Evolutionary conservation across 257 asterid genomes (phyloP).

Genomic region (Petunia secreta): DNA sequence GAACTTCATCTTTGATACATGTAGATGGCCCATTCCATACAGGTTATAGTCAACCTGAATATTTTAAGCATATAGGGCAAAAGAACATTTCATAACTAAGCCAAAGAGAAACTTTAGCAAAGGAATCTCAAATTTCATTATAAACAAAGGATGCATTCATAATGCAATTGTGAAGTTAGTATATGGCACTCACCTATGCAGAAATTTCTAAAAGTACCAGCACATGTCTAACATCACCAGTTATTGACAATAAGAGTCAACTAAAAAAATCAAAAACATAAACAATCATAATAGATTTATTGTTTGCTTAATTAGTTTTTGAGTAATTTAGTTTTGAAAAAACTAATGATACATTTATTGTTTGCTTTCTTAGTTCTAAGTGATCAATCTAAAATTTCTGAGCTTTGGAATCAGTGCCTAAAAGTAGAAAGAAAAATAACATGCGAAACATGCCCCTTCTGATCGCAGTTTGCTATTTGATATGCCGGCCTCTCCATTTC

Average conservation of each 20-base stretch:
- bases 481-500: neutral
- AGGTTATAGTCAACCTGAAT: slow-evolving; percentile 85
- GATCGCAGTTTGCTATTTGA: neutral
- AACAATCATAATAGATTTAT: neutral
- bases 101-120: slow-evolving; percentile 5
- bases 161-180: slow-evolving; percentile 15
- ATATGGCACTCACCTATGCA: slow-evolving; percentile 8
- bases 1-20: slow-evolving; percentile 76
- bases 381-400: neutral
- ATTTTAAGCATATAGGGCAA: slow-evolving; percentile 27
- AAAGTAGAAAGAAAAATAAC: slow-evolving; percentile 10
- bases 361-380: slow-evolving; percentile 2
- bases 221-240: slow-evolving; percentile 4
- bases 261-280: neutral
- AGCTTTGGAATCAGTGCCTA: neutral
- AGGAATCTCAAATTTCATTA: neutral
- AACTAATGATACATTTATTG: neutral
- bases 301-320: neutral
- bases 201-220: neutral
- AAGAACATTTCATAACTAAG: neutral
- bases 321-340: neutral
- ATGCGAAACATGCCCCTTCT: neutral
- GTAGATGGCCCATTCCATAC: slow-evolving; percentile 96
- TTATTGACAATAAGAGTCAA: neutral
- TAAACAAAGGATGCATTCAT: neutral